A percentile compares a stretch with the other conserved stretches of the same genome.
These are phyloP conservation scores for Komagataella phaffii DNA, from an alignment of 805 yeast genomes.

Conservation along the genomic window DNA sequence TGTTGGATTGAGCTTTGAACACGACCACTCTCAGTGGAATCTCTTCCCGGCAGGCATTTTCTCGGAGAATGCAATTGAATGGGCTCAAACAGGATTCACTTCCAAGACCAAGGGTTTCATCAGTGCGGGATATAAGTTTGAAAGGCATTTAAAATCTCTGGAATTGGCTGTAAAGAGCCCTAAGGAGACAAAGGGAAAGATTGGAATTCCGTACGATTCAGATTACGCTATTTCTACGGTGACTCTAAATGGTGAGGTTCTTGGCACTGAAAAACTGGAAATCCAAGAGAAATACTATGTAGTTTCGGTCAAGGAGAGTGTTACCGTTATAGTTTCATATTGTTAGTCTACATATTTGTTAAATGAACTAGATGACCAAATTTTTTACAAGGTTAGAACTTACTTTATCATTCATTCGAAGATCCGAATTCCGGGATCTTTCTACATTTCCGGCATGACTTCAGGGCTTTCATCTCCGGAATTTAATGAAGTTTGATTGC, in stretches of 20 bases:
- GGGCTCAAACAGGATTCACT: conserved; percentile 5
- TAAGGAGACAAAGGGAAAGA: background rate
- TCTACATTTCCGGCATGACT: background rate
- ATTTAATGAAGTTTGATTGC: background rate
- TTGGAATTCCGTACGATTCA: background rate
- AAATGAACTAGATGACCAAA: background rate
- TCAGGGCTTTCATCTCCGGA: background rate
- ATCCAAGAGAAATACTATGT: background rate
- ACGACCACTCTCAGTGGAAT: conserved; percentile 2
- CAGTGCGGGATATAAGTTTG: conserved; percentile 4
- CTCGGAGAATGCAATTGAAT: background rate
- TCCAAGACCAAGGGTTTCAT: conserved; percentile 4
- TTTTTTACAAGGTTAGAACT: background rate
- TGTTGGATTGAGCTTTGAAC: conserved; percentile 3
- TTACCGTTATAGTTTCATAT: background rate
- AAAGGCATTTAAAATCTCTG: conserved; percentile 1
- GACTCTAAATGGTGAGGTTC: background rate
- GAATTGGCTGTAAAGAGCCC: conserved; percentile 1
- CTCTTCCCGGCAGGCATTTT: conserved; percentile 4
- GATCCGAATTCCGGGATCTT: background rate
- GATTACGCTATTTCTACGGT: background rate
- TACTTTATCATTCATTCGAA: background rate
- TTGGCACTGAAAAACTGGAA: background rate
- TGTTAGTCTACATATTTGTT: background rate
- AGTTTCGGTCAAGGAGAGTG: background rate